Evolutionary conservation across 495 filamentous ascomycete genomes (phyloP).

Genomic region (Mytilinidion resinicola): DNA sequence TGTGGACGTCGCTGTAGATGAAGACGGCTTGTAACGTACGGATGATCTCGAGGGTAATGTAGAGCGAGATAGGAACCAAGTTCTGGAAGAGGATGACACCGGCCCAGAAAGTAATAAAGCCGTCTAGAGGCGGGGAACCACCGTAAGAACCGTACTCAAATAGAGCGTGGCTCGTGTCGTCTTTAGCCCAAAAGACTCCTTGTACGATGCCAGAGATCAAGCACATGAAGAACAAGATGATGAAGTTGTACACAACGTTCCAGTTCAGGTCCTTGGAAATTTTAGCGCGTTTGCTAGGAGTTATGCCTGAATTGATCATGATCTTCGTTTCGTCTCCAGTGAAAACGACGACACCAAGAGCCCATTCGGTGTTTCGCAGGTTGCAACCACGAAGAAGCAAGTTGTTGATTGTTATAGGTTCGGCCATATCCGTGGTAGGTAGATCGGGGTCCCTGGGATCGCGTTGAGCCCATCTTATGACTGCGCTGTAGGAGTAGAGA

Average conservation of each 20-base stretch:
- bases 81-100: constrained; percentile 95
- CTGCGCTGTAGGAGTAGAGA: constrained; percentile 86
- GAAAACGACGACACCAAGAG: constrained; percentile 90
- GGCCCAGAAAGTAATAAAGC: constrained; percentile 94
- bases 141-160: constrained; percentile 89
- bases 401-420: constrained; percentile 92
- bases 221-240: constrained; percentile 86
- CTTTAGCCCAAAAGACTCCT: constrained; percentile 71
- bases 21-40: constrained; percentile 90
- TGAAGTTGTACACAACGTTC: constrained; percentile 96
- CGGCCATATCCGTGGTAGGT: constrained; percentile 69
- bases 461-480: constrained; percentile 76
- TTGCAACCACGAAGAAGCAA: constrained; percentile 87
- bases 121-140: constrained; percentile 63
- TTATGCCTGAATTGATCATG: constrained; percentile 97
- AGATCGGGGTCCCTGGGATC: constrained; percentile 54
- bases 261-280: constrained; percentile 92
- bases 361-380: constrained; percentile 93
- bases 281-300: constrained; percentile 88
- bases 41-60: constrained; percentile 95
- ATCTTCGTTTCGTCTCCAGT: constrained; percentile 98
- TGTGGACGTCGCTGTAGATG: constrained; percentile 89
- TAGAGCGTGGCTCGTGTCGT: constrained; percentile 64
- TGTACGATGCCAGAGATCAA: constrained; percentile 77
- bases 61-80: constrained; percentile 95